phyloP scores from a whole-genome alignment of 164 flowering plant species.

The Umbellularia californica region DNA sequence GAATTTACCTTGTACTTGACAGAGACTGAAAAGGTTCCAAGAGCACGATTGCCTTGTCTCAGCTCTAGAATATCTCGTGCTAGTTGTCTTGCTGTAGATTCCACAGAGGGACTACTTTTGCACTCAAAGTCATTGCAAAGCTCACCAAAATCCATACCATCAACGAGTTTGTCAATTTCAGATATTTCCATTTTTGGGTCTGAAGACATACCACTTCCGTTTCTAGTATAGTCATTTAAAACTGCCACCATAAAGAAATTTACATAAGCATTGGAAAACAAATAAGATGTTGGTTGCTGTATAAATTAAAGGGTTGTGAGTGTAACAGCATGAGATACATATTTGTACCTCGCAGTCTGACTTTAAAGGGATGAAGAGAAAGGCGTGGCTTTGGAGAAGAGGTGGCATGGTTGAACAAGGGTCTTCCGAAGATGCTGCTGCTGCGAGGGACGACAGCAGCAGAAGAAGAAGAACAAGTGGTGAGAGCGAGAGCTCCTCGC shows the following conservation, averaged over 20 bases:
- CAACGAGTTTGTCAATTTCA: slow-evolving; percentile 78
- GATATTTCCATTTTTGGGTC: slow-evolving; percentile 33
- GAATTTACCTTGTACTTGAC: slow-evolving; percentile 72
- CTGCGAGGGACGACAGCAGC: not conserved
- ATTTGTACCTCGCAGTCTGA: not conserved
- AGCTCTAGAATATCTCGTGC: slow-evolving; percentile 82
- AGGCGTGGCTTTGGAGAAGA: not conserved
- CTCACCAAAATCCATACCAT: slow-evolving; percentile 86
- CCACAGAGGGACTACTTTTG: slow-evolving; percentile 83
- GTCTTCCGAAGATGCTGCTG: not conserved
- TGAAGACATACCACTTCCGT: slow-evolving; percentile 14
- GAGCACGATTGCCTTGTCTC: slow-evolving; percentile 77
- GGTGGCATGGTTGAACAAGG: not conserved
- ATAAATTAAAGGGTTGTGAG: too few species aligned
- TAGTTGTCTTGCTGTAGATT: slow-evolving; percentile 87
- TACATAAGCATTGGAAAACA: not conserved
- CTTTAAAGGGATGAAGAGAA: not conserved
- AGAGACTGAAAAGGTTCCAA: slow-evolving; percentile 65
- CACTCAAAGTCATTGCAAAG: slow-evolving; percentile 96
- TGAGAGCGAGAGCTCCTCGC: not conserved
- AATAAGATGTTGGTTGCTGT: not conserved
- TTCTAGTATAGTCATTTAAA: slow-evolving; percentile 10
- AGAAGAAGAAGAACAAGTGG: not conserved
- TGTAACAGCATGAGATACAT: too few species aligned
- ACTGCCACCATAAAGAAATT: slow-evolving; percentile 9